Base-by-base conservation (phyloP, 176 grass and related monocot species). In the Eragrostis curvula region DNA sequence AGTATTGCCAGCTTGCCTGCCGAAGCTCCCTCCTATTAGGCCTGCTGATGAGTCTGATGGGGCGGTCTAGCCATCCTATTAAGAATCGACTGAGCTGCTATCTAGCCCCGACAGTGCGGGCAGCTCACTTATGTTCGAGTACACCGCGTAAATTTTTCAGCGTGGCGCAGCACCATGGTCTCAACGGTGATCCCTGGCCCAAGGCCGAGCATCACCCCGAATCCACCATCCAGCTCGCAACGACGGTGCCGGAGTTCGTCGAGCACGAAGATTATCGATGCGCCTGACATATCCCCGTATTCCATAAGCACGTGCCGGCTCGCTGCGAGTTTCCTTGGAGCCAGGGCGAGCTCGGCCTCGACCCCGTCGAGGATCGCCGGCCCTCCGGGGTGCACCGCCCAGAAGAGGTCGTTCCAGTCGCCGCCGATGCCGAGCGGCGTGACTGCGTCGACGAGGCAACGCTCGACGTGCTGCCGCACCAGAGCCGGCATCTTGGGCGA, bases 321-420 rank as follows among this genome's bases (percentile, higher is more conserved):
- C 3, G 80, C 61, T 12, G 62, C 56, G 56, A 90, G 77, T 75
- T 88, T 92, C 64, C 84, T 77, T 7, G 83, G 70, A 18, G 77
- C 14, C 9, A 96, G 72, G 3, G 20, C 63, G 14, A 94, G 9
- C 23, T 66, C 79, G 2, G 73, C 57, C 23, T 86, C 79, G 27
- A 80, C 17, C 30, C 78, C 44, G 42, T 90, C 79, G 21, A 88
- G 5, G 68, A 88, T 80, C 0, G 77, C 77, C 0, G 68, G 82
- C 0, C 92, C 92, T 0, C 83, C 88, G 0, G 92, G 82, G 56
- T 94, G 91, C 7, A 79, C 21, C 0, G 86, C 77, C 91, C 91
- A 93, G 74, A 93, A 93, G 12, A 93, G 45, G 57, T 60, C 44
- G 30, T 93, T 90, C 81, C 80, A 88, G 66, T 74, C 45, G 14